These are phyloP conservation scores for Pestalotiopsis sp. DNA, from an alignment of 2,329 filamentous ascomycete species.

Conservation along the genomic window DNA sequence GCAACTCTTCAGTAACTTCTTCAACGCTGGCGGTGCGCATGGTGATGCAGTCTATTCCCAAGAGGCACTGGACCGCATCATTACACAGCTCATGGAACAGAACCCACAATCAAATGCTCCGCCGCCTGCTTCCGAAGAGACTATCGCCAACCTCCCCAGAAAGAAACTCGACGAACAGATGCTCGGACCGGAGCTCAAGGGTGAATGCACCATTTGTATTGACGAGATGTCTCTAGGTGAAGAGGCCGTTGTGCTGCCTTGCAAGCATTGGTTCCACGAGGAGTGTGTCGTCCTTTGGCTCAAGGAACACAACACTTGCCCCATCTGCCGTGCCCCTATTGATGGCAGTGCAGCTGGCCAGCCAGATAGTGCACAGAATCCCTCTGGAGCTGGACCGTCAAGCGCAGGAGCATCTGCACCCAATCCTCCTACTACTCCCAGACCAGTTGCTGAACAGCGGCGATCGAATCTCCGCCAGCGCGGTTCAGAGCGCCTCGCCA, in stretches of 20 bases:
- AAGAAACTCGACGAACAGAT: conserved; percentile 70
- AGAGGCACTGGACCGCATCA: conserved; percentile 85
- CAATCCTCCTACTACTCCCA: conserved; percentile 16
- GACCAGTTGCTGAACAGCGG: conserved; percentile 19
- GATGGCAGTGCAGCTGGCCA: conserved; percentile 36
- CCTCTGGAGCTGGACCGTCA: conserved; percentile 14
- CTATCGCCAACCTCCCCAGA: conserved; percentile 72
- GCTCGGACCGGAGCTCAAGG: conserved; percentile 64
- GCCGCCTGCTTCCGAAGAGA: conserved; percentile 74
- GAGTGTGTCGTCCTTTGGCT: conserved; percentile 83
- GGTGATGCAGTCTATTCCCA: conserved; percentile 90
- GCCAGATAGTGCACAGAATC: conserved; percentile 16
- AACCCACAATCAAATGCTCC: conserved; percentile 75
- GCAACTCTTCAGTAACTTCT: conserved; percentile 51
- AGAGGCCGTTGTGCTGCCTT: conserved; percentile 77
- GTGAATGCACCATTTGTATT: conserved; percentile 95
- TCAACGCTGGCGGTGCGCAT: conserved; percentile 53
- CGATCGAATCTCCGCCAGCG: conserved; percentile 21
- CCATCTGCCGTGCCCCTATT: conserved; percentile 69
- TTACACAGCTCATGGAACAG: conserved; percentile 85
- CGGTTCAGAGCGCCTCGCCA: conserved; percentile 20
- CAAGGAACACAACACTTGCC: conserved; percentile 88
- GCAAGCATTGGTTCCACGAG: conserved; percentile 92
- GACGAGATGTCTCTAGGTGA: conserved; percentile 74
- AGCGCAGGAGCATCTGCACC: conserved; percentile 4